phyloP scores from a whole-genome alignment of 345 rosid species.

The Jatropha curcas region DNA sequence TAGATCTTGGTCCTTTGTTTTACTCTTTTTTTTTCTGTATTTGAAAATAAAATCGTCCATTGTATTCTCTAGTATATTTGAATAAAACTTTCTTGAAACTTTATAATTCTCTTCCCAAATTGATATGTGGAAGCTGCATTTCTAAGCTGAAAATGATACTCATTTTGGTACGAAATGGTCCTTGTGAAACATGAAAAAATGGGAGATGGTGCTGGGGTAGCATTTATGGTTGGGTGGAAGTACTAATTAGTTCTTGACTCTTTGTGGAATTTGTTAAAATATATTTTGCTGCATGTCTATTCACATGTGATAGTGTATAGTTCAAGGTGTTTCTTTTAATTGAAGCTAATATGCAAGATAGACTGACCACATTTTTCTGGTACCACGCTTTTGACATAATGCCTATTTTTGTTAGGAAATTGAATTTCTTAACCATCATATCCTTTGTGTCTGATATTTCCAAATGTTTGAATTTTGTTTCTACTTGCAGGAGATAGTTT shows the following conservation, averaged over 20 bases:
- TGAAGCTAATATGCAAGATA: slow-evolving; percentile 3
- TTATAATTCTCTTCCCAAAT: neutral
- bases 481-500: slow-evolving; percentile 80
- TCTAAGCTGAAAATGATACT: neutral
- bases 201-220: neutral
- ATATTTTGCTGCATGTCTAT: slow-evolving; percentile 3
- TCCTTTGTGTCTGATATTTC: neutral
- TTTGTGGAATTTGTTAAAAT: neutral
- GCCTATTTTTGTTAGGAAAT: neutral
- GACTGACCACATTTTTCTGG: neutral
- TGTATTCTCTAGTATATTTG: neutral
- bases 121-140: neutral
- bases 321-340: neutral
- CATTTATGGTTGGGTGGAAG: neutral
- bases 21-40: neutral
- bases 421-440: neutral
- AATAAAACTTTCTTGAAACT: neutral
- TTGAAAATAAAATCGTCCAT: neutral
- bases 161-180: neutral
- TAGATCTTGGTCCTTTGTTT: neutral
- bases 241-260: neutral
- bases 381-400: neutral
- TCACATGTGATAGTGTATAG: neutral
- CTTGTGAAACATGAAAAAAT: neutral
- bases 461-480: slow-evolving; percentile 3